Percentiles rank a stretch among this genome's conserved stretches.
phyloP scores from a whole-genome alignment of 805 yeast species.

The Metschnikowia lachancei region DNA sequence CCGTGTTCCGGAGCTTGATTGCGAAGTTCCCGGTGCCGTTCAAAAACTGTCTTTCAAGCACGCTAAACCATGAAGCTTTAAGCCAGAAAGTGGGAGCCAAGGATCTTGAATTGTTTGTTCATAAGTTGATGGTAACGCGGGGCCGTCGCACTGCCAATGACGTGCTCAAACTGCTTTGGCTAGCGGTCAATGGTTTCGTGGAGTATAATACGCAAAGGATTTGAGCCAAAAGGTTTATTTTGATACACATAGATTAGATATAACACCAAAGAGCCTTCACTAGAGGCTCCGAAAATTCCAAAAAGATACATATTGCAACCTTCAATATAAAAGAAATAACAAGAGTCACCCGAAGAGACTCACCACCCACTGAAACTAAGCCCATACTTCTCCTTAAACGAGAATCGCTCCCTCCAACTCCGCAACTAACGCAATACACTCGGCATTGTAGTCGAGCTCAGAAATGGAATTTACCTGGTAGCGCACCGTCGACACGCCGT shows the following conservation, averaged over 20 bases:
- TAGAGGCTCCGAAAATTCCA: not conserved
- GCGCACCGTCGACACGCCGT: constrained; percentile 73
- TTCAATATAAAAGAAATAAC: not conserved
- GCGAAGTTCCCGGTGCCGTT: constrained; percentile 48
- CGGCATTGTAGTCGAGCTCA: constrained; percentile 54
- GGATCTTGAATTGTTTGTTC: constrained; percentile 43
- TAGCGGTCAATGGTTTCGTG: constrained; percentile 53
- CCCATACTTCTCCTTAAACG: not conserved
- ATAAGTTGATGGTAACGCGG: constrained; percentile 58
- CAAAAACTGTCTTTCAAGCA: constrained; percentile 25
- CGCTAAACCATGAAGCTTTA: constrained; percentile 4
- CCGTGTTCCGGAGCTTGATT: constrained; percentile 46
- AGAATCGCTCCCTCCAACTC: constrained; percentile 28
- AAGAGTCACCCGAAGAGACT: not conserved
- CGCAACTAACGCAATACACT: constrained; percentile 56
- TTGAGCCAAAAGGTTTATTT: constrained; percentile 19
- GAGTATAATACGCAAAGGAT: constrained; percentile 29
- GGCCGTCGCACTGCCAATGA: constrained; percentile 63
- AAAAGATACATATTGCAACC: not conserved
- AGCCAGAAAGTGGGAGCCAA: constrained; percentile 24
- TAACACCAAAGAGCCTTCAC: too few species aligned
- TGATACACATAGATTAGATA: too few species aligned
- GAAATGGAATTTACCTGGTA: constrained; percentile 60
- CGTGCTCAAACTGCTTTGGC: constrained; percentile 63
- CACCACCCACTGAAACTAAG: not conserved